These are phyloP conservation scores for Aspergillus novoparasiticus DNA, from an alignment of 2,329 filamentous ascomycete species.

Conservation along the genomic window DNA sequence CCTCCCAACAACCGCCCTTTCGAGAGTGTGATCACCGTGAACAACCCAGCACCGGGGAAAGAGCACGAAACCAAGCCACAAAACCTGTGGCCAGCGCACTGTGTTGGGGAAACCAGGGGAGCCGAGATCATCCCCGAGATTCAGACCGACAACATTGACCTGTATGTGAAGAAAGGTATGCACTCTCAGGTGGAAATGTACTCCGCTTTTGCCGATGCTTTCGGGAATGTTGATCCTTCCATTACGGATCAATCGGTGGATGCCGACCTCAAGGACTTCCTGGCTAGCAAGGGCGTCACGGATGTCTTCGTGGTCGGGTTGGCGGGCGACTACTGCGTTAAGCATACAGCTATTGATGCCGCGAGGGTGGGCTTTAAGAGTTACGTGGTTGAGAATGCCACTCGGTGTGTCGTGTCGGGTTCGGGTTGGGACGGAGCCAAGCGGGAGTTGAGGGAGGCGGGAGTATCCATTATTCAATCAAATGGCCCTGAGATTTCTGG, in stretches of 20 bases:
- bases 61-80: constrained; percentile 64
- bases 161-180: constrained; percentile 76
- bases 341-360: constrained; percentile 77
- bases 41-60: constrained; percentile 51
- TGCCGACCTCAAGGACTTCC: constrained; percentile 61
- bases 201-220: constrained; percentile 83
- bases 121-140: constrained; percentile 75
- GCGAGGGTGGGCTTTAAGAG: constrained; percentile 73
- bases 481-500: constrained; percentile 59
- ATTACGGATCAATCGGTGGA: constrained; percentile 39
- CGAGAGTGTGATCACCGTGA: constrained; percentile 63
- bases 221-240: constrained; percentile 52
- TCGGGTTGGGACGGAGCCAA: constrained; percentile 59
- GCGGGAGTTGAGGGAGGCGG: constrained; percentile 57
- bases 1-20: constrained; percentile 67
- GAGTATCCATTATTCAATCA: constrained; percentile 64
- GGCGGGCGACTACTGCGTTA: constrained; percentile 89
- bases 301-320: constrained; percentile 85
- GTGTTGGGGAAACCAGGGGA: constrained; percentile 73
- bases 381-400: constrained; percentile 77
- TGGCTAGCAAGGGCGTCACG: constrained; percentile 65
- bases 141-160: constrained; percentile 60
- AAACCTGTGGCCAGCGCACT: constrained; percentile 87
- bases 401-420: constrained; percentile 68
- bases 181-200: constrained; percentile 85